Evolutionary conservation across 1,284 basidiomycete species (phyloP), one percentile per base, ranked within the genome.

Genomic region (Takashimella koratensis): DNA sequence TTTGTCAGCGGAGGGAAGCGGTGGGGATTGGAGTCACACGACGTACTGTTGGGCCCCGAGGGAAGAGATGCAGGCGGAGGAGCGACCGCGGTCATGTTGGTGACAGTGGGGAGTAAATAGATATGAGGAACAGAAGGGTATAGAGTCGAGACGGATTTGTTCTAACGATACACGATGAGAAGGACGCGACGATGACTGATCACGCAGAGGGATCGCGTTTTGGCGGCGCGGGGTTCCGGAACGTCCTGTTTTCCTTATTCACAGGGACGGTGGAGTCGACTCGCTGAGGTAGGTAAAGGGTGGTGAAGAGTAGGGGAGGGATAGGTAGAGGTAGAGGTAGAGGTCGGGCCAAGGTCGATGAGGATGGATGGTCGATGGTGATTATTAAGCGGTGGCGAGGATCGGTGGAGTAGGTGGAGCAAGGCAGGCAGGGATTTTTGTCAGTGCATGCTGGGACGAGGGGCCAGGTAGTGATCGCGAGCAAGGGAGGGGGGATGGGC

Each of bases 51-150:
- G 8, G 30, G 30, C 16, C 49, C 54, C 6, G 52, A 50, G 1
- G 64, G 57, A 11, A 60, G 41, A 2, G 50, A 26, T 6, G 60
- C 59, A 12, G 58, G 60, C 10, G 53, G 45, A 10, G 53, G 53
- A 25, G 60, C 60, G 2, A 63, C 55, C 11, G 60, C 58, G 24
- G 60, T 51, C 60, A 63, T 63, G n/a, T n/a, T n/a, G n/a, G n/a
- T n/a, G n/a, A n/a, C n/a, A n/a, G n/a, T n/a, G n/a, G n/a, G n/a
- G n/a, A n/a, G n/a, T n/a, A n/a, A n/a, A 36, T 11, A 12, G 45
- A 20, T 16, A 25, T 8, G 23, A 26, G 6, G 25, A 36, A 8
- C 23, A 26, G 8, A 8, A 22, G 21, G 4, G 23, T 4, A 13
- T 8, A n/a, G 24, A 22, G 44, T 5, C 12, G 44, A 45, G 44